Evolutionary conservation across 768 basidiomycete genomes (phyloP).

Genomic region (Pleurotus pulmonarius): DNA sequence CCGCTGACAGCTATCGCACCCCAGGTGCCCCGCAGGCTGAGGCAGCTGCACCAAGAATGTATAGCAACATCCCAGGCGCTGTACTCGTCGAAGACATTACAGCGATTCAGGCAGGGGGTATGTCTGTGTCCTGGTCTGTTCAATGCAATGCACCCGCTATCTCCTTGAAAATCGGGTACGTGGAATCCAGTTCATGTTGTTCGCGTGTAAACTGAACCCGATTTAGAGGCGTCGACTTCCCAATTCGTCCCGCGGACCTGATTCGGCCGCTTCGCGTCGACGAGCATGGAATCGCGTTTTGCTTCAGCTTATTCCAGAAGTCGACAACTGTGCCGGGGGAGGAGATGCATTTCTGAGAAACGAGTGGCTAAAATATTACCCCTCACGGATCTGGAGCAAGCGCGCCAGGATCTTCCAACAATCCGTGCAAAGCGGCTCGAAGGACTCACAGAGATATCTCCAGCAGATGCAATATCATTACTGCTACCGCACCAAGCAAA

Average conservation of each 20-base stretch:
- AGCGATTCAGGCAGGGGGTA: conserved; percentile 35
- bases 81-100: conserved; percentile 22
- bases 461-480: background rate
- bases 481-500: background rate
- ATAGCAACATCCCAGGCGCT: conserved; percentile 53
- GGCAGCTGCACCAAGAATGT: conserved; percentile 62
- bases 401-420: background rate
- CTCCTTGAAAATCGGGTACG: conserved; percentile 60
- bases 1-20: too few relatives aligned
- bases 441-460: background rate
- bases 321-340: conserved; percentile 26
- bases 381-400: conserved; percentile 34
- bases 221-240: conserved; percentile 40
- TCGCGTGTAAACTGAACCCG: background rate
- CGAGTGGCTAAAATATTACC: conserved; percentile 27
- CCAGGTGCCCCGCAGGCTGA: conserved; percentile 49
- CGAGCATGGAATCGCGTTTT: conserved; percentile 28
- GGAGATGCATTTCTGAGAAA: conserved; percentile 69
- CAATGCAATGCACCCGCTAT: conserved; percentile 64
- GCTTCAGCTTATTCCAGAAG: conserved; percentile 26
- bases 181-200: background rate
- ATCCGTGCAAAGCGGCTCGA: background rate
- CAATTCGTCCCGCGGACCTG: conserved; percentile 66
- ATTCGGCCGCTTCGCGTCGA: background rate
- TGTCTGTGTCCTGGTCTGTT: conserved; percentile 53